phyloP scores from a whole-genome alignment of 805 yeast species.

The Tetrapisispora namnaoensis region DNA sequence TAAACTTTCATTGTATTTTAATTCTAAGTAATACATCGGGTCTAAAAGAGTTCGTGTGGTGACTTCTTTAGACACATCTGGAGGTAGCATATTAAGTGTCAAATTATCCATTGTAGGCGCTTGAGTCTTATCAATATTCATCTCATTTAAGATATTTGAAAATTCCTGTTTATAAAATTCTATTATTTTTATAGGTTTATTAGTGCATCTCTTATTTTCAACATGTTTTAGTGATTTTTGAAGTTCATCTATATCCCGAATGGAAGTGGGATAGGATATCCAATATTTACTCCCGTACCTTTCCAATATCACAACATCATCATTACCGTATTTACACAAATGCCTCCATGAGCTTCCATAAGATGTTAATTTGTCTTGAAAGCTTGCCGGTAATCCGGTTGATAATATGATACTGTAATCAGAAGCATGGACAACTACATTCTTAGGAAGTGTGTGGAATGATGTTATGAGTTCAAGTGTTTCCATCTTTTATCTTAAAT shows the following conservation, averaged over 20 bases:
- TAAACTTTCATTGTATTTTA: slow-evolving; percentile 30
- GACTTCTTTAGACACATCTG: not conserved
- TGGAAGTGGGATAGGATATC: slow-evolving; percentile 10
- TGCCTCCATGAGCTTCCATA: slow-evolving; percentile 5
- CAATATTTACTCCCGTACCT: slow-evolving; percentile 14
- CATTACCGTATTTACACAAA: slow-evolving; percentile 3
- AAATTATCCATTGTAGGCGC: not conserved
- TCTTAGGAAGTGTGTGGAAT: slow-evolving; percentile 7
- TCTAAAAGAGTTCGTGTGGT: slow-evolving; percentile 1
- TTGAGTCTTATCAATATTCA: not conserved
- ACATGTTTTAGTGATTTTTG: not conserved
- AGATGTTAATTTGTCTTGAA: not conserved
- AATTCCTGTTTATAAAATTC: not conserved
- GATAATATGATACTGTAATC: slow-evolving; percentile 3
- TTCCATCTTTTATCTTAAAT: not conserved
- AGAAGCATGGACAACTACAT: slow-evolving; percentile 3
- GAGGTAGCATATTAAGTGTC: slow-evolving; percentile 7
- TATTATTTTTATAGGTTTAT: not conserved
- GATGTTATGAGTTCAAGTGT: not conserved
- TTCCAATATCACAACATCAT: slow-evolving; percentile 10
- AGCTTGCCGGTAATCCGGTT: slow-evolving; percentile 4
- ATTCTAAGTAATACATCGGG: slow-evolving; percentile 20
- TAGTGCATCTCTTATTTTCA: not conserved
- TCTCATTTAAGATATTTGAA: not conserved
- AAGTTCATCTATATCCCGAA: slow-evolving; percentile 3